Base-by-base conservation (phyloP, 2,329 filamentous ascomycete species). In the Cercospora sojina region DNA sequence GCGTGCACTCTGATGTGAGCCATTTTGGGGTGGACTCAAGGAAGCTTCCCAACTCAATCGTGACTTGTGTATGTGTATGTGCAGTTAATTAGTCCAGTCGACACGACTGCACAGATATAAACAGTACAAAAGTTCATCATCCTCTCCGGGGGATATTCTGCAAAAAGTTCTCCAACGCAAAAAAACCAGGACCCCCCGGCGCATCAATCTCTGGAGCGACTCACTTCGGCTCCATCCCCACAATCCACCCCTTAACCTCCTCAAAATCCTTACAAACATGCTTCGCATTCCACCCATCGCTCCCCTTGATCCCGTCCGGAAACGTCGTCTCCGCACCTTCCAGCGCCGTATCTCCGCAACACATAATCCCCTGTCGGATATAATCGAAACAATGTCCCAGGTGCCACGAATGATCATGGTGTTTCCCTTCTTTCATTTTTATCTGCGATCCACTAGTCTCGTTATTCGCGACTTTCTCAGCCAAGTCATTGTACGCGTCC, bases 301-400 rank as follows among this genome's bases (percentile, higher is more conserved):
- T 55, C 31, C 64, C 64, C 25, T 61, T 60, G 8, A 61, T 55
- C 25, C 64, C 64, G n/a, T 65, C 64, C 16, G 64, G 64, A 61
- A 65, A 65, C 58, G 59, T 65, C 12, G 64, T 65, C 31, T 58
- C 64, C 27, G 64, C 64, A 10, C 64, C 64, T n/a, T 65, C 64
- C 10, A 65, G n/a, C 31, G 64, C 64, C 23, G 64, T 65, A 32
- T 65, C 64, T 13, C 64, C 64, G 51, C 64, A 65, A 35, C 64
- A 65, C 64, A 65, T 65, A n/a, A 65, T 61, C 23, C 64, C 64
- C 41, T 65, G 64, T 5, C 64, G 57, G 12, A 65, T 65, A 32
- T 65, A 65, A 43, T 65, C 64, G 20, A 65, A 65, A 43, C 64
- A 65, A 47, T 65, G 64, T 6, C 64, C 64, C 32, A 65, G 49